phyloP scores from a whole-genome alignment of 768 basidiomycete species.

The Termitomyces sp. region DNA sequence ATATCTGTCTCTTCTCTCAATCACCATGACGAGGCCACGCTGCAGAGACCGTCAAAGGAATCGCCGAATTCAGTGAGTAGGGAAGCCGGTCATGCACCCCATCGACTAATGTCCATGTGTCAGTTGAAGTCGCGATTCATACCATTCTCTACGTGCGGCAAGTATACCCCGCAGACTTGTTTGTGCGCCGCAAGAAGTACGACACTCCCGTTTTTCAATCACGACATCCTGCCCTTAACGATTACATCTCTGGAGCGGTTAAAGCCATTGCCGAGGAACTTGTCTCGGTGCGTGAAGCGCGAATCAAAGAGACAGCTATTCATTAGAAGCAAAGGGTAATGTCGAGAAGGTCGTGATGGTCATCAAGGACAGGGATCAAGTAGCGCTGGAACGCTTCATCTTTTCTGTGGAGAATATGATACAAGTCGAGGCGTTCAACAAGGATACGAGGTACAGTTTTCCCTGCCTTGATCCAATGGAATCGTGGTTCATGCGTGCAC shows the following conservation, averaged over 20 bases:
- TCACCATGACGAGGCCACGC: slow-evolving; percentile 1
- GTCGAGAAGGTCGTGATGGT: slow-evolving; percentile 79
- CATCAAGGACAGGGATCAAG: slow-evolving; percentile 76
- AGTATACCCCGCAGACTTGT: slow-evolving; percentile 86
- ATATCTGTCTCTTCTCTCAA: background rate
- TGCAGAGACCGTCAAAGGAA: slow-evolving; percentile 57
- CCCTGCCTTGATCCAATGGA: background rate
- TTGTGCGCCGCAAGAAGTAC: slow-evolving; percentile 84
- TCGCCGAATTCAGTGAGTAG: slow-evolving; percentile 71
- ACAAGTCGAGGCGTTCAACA: slow-evolving; percentile 61
- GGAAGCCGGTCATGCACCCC: background rate
- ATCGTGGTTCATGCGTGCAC: background rate
- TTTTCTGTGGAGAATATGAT: slow-evolving; percentile 86
- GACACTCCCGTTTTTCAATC: slow-evolving; percentile 90
- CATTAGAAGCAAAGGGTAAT: slow-evolving; percentile 47
- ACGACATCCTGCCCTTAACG: slow-evolving; percentile 82
- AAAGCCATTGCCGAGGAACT: slow-evolving; percentile 81
- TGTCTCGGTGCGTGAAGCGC: slow-evolving; percentile 37
- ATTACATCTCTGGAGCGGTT: slow-evolving; percentile 86
- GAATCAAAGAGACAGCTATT: background rate
- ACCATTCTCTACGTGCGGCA: slow-evolving; percentile 88
- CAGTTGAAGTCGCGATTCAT: slow-evolving; percentile 94
- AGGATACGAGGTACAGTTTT: slow-evolving; percentile 52
- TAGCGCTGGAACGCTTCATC: slow-evolving; percentile 84
- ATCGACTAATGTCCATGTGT: background rate